Base-by-base conservation (phyloP, 768 basidiomycete species). In the Phanerochaete carnosa region DNA sequence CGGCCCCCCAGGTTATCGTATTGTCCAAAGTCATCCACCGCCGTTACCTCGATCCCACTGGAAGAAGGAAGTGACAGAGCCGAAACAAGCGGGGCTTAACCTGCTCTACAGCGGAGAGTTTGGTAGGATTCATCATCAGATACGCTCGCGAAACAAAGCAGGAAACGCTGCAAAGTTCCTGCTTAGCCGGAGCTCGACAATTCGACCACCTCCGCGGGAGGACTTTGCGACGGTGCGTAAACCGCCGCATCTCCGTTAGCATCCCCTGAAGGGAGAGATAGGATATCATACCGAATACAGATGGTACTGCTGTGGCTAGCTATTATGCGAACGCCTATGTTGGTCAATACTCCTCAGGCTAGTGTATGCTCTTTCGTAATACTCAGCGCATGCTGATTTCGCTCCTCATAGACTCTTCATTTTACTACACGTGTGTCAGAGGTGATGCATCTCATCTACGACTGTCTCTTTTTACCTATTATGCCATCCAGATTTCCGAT, bases 351-450 rank as follows among this genome's bases (percentile, higher is more conserved):
- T 93, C 91, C 12, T 79, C 80, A 66, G 88, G 90, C 89, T 62
- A 52, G 68, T 50, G 5, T 25, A 47, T 52, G 26, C 30, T 13
- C 32, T 15, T 37, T 50, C 46, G 68, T 55, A 62, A 47, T 52
- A 59, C 53, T 52, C 43, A 35, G 57, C n/a, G 22, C 22, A 3
- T n/a, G 32, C 46, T n/a, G 0, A 25, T 46, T 8, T 55, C 19
- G 45, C 13, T 26, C 55, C 32, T 1, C 43, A 26, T 50, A 91
- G 93, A 94, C 69, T 90, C 92, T 0, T 87, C 89, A 0, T 95
- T 97, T 72, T 98, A 92, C 71, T 98, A 97, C 72, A 94, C 95
- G 3, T 96, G 95, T 66, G 86, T 84, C 47, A 88, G 91, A 82
- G 90, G 90, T 89, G 59, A 56, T 15, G 15, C 7, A 32, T 33